phyloP scores from a whole-genome alignment of 371 early-diverging fungal genomes.

The Apophysomyces sp. region DNA sequence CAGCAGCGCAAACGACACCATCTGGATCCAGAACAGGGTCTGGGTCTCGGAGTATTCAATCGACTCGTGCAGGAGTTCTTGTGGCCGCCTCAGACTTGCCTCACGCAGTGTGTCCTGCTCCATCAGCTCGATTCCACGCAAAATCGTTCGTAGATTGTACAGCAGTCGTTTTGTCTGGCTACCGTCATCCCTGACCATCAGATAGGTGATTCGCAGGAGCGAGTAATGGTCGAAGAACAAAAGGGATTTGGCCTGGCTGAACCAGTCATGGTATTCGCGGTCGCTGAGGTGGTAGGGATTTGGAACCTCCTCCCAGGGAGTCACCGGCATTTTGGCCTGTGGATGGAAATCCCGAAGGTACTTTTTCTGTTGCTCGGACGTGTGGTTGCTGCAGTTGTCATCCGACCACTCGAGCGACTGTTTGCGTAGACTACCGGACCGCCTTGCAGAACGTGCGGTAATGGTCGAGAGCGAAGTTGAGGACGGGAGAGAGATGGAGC shows the following conservation, averaged over 20 bases:
- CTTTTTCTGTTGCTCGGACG: background rate
- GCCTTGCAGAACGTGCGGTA: constrained; percentile 1
- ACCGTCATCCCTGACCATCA: constrained; percentile 13
- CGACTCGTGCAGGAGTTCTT: constrained; percentile 11
- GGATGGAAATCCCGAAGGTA: background rate
- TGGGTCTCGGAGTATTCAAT: constrained; percentile 38
- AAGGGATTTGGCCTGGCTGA: constrained; percentile 14
- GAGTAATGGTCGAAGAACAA: constrained; percentile 32
- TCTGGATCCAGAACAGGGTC: constrained; percentile 40
- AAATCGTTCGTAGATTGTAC: constrained; percentile 10
- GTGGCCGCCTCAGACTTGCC: constrained; percentile 3
- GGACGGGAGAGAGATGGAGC: background rate
- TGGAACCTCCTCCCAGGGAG: constrained; percentile 35
- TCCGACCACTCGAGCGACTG: background rate
- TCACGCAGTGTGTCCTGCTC: constrained; percentile 12
- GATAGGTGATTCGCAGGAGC: constrained; percentile 28
- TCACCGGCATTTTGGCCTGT: constrained; percentile 17
- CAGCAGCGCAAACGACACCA: constrained; percentile 35
- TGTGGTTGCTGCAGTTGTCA: background rate
- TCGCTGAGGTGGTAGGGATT: constrained; percentile 32
- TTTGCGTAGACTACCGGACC: background rate
- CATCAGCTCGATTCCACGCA: constrained; percentile 14
- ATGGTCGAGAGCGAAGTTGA: background rate
- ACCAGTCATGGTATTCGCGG: constrained; percentile 26
- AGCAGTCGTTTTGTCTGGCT: constrained; percentile 9